Evolutionary conservation across 148 eudicot species (phyloP).

Genomic region (Rhododendron griersonianum): DNA sequence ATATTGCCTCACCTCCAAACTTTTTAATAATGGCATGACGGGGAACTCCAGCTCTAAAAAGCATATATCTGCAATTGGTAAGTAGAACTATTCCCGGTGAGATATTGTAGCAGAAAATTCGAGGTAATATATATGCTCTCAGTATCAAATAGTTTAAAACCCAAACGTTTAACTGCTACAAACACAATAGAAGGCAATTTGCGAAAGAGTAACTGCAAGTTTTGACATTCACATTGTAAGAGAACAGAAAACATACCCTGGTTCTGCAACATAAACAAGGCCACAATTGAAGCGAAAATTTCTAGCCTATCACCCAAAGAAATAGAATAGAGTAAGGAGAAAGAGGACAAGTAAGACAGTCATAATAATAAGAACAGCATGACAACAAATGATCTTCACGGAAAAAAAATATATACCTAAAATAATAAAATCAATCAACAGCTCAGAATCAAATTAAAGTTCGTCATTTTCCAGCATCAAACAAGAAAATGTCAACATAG

Average conservation of each 20-base stretch:
- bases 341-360: background rate
- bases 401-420: background rate
- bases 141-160: background rate
- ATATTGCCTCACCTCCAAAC: slow-evolving; percentile 78
- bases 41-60: slow-evolving; percentile 89
- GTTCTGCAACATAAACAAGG: slow-evolving; percentile 94
- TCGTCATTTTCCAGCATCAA: background rate
- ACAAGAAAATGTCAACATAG: background rate
- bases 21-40: slow-evolving; percentile 94
- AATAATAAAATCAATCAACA: background rate
- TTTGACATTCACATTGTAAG: background rate
- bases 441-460: background rate
- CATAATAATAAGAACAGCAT: background rate
- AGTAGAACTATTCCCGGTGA: background rate
- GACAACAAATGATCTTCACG: background rate
- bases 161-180: background rate
- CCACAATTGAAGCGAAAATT: slow-evolving; percentile 93
- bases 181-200: background rate
- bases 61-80: slow-evolving; percentile 65
- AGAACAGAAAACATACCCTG: slow-evolving; percentile 54
- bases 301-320: slow-evolving; percentile 65
- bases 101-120: background rate
- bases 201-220: background rate
- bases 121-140: background rate
- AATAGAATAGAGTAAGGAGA: background rate